Evolutionary conservation across 371 early-diverging fungal species (phyloP), one percentile per base, ranked within the genome.

Genomic region (Zychaea mexicana): DNA sequence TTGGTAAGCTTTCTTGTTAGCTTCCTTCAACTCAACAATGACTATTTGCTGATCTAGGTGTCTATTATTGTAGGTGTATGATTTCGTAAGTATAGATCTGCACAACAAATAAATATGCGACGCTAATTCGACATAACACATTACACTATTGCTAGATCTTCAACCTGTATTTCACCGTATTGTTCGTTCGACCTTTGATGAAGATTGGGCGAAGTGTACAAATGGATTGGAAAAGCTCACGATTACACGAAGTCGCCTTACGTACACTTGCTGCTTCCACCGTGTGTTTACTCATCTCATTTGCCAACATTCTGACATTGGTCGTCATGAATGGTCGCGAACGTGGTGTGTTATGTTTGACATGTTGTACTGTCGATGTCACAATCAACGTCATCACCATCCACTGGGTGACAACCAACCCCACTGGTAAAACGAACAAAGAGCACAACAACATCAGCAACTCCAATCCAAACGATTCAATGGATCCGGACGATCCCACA

Each of bases 311-410:
- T 38, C 53, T 84, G 2, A 60, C 74, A 8, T 30, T 84, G 7
- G 65, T 78, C 13, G 59, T 80, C 57, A 67, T 79, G 27, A 46
- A 79, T 12, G 83, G 84, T 12, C 63, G 73, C 12, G 77, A 85
- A 60, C 74, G 87, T 19, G 85, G 83, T 9, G 47, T 81, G 8
- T 45, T 84, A n/a, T 86, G 87, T 58, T 46, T 86, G 15, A 83
- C 78, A 0, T 77, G 77, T 22, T 86, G 87, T 57, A 83, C 81
- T 2, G 60, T 85, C 22, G 85, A 86, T 72, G 85, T 86, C 24
- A 85, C 84, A 0, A 68, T 85, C 56, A 86, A 85, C 57, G 81
- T 82, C 4, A 67, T 81, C 21, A 76, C 83, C 1, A 72, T 86
- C 49, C 86, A 86, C 61, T 85, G 85, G 85, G 62, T 62, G 13